Evolutionary conservation across 1,139 yeast species (phyloP).

Genomic region (Suhomyces maxii): DNA sequence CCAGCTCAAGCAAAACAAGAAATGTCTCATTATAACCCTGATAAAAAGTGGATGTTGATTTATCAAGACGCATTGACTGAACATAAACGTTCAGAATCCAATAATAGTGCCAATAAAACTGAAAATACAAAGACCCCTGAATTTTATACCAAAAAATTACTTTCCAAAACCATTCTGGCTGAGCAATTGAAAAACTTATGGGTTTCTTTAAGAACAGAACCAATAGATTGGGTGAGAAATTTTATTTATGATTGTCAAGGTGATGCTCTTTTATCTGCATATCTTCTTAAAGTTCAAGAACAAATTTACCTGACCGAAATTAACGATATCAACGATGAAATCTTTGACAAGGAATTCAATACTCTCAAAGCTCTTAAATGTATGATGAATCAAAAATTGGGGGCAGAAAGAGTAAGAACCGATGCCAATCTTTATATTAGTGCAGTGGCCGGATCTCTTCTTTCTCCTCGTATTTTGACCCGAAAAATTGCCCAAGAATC

Average conservation of each 20-base stretch:
- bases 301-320: constrained; percentile 34
- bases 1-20: constrained; percentile 79
- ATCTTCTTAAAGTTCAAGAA: constrained; percentile 41
- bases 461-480: constrained; percentile 67
- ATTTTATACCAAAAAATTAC: constrained; percentile 71
- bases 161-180: constrained; percentile 67
- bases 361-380: constrained; percentile 49
- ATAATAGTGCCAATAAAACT: constrained; percentile 24
- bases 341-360: constrained; percentile 50
- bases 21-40: constrained; percentile 71
- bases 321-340: constrained; percentile 43
- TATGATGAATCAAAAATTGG: constrained; percentile 49
- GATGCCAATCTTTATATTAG: constrained; percentile 42
- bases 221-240: constrained; percentile 83
- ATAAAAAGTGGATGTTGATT: constrained; percentile 89
- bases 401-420: constrained; percentile 43
- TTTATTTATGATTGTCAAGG: constrained; percentile 83
- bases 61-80: constrained; percentile 85
- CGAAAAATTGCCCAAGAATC: constrained; percentile 83
- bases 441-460: constrained; percentile 47
- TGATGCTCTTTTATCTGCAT: constrained; percentile 67
- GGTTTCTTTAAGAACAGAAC: constrained; percentile 91
- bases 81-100: constrained; percentile 55
- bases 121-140: constrained; percentile 61
- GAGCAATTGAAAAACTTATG: constrained; percentile 80